Evolutionary conservation across 1,284 basidiomycete genomes (phyloP), one percentile per base, ranked within the genome.

Genomic region (Boletus subluridellus): DNA sequence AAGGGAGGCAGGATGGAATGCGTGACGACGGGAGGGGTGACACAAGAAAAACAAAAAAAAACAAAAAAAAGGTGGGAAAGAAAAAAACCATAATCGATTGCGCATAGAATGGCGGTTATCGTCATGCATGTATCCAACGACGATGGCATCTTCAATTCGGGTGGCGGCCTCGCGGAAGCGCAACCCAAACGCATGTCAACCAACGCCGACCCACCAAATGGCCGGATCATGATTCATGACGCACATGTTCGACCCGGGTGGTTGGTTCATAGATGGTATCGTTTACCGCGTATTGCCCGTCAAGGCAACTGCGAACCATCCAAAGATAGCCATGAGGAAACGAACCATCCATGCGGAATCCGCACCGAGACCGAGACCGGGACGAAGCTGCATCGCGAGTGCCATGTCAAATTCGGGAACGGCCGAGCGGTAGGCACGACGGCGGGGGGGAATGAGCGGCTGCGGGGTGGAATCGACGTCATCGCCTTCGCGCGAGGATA

Each of bases 321-420:
- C 89, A 70, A 88, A 90, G 70, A 89, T 80, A 28, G 85, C 78
- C 85, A 90, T 88, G 71, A 90, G 70, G 70, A 89, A 89, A 57
- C 86, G 75, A 49, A 90, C 85, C 76, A 89, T 80, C 87, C 87
- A 90, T 37, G 88, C 87, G 11, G 86, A 80, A 65, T 90, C 89
- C 24, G 87, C 84, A 48, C 85, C 83, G 15, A 81, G 68, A 37
- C 86, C 85, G 28, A 87, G 71, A 2, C 86, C 85, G 10, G 86
- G 86, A 28, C 85, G 78, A 49, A 89, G 78, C 69, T 90, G 87
- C 85, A 89, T 83, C 45, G 85, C 86, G n/a, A 89, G 80, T 28
- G 85, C 87, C 49, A 87, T 79, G 65, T 89, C 87, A 38, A 89
- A 68, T 59, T 77, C 64, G 71, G 81, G 68, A 69, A 81, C 63